phyloP scores from a whole-genome alignment of 1,139 yeast genomes.

The Candida dubliniensis region DNA sequence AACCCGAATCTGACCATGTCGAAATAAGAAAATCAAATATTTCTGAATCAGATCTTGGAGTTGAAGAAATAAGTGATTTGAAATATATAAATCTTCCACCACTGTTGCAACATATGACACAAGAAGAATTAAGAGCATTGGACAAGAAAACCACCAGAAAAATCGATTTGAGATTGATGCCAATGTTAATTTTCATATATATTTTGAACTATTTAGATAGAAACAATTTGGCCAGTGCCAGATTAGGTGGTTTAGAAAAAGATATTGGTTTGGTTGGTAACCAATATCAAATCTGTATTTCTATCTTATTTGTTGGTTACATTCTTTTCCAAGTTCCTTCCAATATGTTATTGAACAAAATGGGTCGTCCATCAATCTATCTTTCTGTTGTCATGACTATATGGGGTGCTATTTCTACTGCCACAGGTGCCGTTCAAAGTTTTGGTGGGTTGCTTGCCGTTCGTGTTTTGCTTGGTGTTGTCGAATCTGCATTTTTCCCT shows the following conservation, averaged over 20 bases:
- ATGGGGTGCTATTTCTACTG: slow-evolving; percentile 56
- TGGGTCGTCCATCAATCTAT: slow-evolving; percentile 52
- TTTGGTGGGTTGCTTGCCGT: slow-evolving; percentile 36
- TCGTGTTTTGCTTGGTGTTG: slow-evolving; percentile 45
- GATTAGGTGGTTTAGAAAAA: slow-evolving; percentile 55
- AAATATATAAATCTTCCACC: slow-evolving; percentile 28
- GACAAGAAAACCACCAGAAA: slow-evolving; percentile 46
- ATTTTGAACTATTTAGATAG: slow-evolving; percentile 58
- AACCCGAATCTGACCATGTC: slow-evolving; percentile 9
- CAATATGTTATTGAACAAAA: slow-evolving; percentile 46
- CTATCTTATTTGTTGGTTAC: slow-evolving; percentile 62
- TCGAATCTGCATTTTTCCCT: slow-evolving; percentile 61
- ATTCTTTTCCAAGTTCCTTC: slow-evolving; percentile 61
- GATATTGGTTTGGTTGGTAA: slow-evolving; percentile 50
- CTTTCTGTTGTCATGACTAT: slow-evolving; percentile 49
- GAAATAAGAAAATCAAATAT: slow-evolving; percentile 8
- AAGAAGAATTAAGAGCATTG: slow-evolving; percentile 36
- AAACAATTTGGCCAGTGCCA: slow-evolving; percentile 61
- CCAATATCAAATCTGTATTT: slow-evolving; percentile 56
- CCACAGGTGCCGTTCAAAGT: slow-evolving; percentile 30
- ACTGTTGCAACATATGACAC: slow-evolving; percentile 30
- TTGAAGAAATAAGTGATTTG: slow-evolving; percentile 4
- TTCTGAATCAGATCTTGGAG: slow-evolving; percentile 8
- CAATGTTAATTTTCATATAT: slow-evolving; percentile 54
- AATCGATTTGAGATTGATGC: slow-evolving; percentile 54